A percentile compares a stretch with the other conserved stretches of the same genome.
Conservation (phyloP, 2,329 filamentous ascomycete genomes). For the Thyridium curvatum region DNA sequence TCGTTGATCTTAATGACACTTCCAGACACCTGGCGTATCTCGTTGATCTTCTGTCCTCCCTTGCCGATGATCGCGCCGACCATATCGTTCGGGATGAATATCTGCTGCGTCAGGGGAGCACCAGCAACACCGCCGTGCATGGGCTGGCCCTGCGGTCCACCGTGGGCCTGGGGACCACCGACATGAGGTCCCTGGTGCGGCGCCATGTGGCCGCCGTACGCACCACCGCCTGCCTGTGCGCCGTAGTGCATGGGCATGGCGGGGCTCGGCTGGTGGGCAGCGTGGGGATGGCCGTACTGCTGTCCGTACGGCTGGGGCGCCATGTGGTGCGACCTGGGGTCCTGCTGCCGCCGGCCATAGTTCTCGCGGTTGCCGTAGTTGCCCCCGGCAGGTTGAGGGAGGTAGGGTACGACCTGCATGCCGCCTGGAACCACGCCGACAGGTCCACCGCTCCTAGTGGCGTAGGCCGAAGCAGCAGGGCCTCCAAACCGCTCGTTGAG, state of each 20-base stretch:
- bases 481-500: conserved; percentile 94
- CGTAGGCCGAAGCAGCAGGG: conserved; percentile 94
- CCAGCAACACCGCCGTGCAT: conserved; percentile 58
- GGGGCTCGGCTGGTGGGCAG: conserved; percentile 57
- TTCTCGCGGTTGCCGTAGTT: conserved; percentile 89
- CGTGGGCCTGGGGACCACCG: conserved; percentile 47
- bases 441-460: conserved; percentile 86
- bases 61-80: conserved; percentile 98
- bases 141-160: conserved; percentile 67
- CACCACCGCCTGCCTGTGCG: conserved; percentile 59
- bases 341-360: conserved; percentile 64
- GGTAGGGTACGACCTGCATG: conserved; percentile 99
- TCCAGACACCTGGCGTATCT: conserved; percentile 92
- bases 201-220: conserved; percentile 76
- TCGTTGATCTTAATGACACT: conserved; percentile 99
- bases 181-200: conserved; percentile 63
- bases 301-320: conserved; percentile 70
- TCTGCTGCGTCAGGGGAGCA: conserved; percentile 90
- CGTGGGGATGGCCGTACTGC: conserved; percentile 61
- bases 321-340: conserved; percentile 64
- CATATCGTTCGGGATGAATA: conserved; percentile 99
- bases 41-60: conserved; percentile 97
- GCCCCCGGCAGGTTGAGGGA: conserved; percentile 85
- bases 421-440: conserved; percentile 91
- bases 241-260: conserved; percentile 72